These are phyloP conservation scores for Amanita muscaria DNA, from an alignment of 768 basidiomycete genomes.

Conservation along the genomic window DNA sequence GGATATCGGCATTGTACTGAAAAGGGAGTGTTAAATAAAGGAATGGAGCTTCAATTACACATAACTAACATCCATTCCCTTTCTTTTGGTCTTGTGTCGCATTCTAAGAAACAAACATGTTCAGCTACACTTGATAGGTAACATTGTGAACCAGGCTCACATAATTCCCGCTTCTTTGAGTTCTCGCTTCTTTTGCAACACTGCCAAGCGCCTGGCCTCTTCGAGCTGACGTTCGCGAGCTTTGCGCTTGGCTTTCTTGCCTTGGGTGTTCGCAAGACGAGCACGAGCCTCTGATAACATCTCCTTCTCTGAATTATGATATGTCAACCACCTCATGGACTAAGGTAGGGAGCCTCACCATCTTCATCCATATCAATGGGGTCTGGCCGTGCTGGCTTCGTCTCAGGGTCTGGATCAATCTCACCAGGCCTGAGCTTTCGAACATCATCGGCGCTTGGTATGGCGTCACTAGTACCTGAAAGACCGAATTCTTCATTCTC, in stretches of 20 bases:
- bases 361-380: conserved; percentile 99
- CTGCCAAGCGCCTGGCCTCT: conserved; percentile 88
- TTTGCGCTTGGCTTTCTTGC: conserved; percentile 99
- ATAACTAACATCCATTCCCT: conserved; percentile 87
- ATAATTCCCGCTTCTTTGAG: conserved; percentile 98
- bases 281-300: conserved; percentile 99
- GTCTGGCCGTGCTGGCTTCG: conserved; percentile 95
- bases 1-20: conserved; percentile 96
- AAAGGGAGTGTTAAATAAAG: conserved; percentile 6
- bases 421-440: conserved; percentile 87
- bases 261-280: conserved; percentile 96
- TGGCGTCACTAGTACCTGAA: conserved; percentile 75
- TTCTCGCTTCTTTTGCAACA: conserved; percentile 95
- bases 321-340: not conserved
- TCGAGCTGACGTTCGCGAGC: conserved; percentile 95
- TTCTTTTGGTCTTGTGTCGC: conserved; percentile 90
- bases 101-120: conserved; percentile 38
- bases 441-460: conserved; percentile 89
- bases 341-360: conserved; percentile 37
- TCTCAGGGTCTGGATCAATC: conserved; percentile 98
- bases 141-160: conserved; percentile 32
- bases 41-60: conserved; percentile 1
- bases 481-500: conserved; percentile 93
- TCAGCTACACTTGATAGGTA: not conserved
- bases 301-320: conserved; percentile 72